Conservation (phyloP, 768 basidiomycete genomes). For the Mycena crocata region DNA sequence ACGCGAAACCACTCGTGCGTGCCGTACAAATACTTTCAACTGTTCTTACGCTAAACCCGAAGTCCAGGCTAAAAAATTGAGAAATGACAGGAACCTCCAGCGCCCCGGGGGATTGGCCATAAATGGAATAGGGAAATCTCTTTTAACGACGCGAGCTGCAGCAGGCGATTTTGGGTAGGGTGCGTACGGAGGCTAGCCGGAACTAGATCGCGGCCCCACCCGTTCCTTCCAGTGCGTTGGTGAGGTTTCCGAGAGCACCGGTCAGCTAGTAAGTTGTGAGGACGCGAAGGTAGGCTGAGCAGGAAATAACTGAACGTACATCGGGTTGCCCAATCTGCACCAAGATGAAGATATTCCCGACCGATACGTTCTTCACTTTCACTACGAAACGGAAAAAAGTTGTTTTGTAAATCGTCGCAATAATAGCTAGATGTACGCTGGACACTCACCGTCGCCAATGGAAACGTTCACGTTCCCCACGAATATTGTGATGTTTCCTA, state of each 20-base stretch:
- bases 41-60: no score
- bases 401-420: background rate
- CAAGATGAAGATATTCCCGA: conserved; percentile 34
- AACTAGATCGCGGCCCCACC: background rate
- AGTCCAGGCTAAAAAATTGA: no score
- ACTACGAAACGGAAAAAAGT: conserved; percentile 18
- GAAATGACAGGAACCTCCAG: no score
- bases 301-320: conserved; percentile 3
- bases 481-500: conserved; percentile 34
- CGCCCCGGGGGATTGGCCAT: no score
- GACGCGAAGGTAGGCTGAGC: background rate
- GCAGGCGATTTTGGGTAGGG: no score
- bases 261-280: background rate
- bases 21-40: no score
- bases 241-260: conserved; percentile 20
- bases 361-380: conserved; percentile 28
- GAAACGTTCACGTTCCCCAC: conserved; percentile 34
- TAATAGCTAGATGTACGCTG: background rate
- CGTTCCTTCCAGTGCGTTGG: background rate
- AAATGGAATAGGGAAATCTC: no score
- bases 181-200: no score
- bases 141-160: no score
- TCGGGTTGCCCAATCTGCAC: conserved; percentile 37
- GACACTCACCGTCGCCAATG: conserved; percentile 27
- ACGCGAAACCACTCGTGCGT: no score